Base-by-base conservation (phyloP, 768 basidiomycete species). In the Lenzites betulinus region DNA sequence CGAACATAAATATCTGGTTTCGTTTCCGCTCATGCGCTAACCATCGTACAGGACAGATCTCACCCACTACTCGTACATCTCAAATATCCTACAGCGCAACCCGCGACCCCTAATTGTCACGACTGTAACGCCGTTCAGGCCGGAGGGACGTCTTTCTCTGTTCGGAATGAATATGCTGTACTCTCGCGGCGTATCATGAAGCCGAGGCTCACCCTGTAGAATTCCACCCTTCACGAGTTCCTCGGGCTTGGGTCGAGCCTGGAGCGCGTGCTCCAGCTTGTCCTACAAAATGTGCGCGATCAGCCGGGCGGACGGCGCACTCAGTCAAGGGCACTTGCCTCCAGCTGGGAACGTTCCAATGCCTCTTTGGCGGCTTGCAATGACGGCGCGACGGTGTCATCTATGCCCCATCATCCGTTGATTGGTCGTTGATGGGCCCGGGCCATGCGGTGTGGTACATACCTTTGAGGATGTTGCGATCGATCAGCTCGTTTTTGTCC, bases 401-500 rank as follows among this genome's bases (percentile, higher is more conserved):
- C 88, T 90, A 64, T 8, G 13, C 13, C 48, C n/a, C 26, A 5
- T 23, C 54, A 7, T 39, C 47, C 46, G 20, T 16, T 60, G 9
- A 18, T 46, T n/a, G 38, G 12, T 41, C 44, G 20, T 20, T 11
- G 13, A 8, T 15, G 4, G 42, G n/a, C n/a, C 42, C 20, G 13
- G 20, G 51, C 13, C 22, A 38, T 8, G 18, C 7, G n/a, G 46
- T 28, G 22, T 18, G 23, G 26, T n/a, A 25, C 25, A 66, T 73
- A 81, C 86, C 85, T 73, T 89, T 88, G 60, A 90, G 79, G 62
- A 90, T 89, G 69, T 87, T 88, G 63, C 85, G 81, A 35, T 86
- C 84, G 60, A 88, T 78, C 44, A 90, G 77, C 44, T 87, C 82
- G 41, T 79, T 70, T 70, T 83, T 82, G n/a, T 83, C 80, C 20